Evolutionary conservation across 345 rosid species (phyloP).

Genomic region (Populus tremula): DNA sequence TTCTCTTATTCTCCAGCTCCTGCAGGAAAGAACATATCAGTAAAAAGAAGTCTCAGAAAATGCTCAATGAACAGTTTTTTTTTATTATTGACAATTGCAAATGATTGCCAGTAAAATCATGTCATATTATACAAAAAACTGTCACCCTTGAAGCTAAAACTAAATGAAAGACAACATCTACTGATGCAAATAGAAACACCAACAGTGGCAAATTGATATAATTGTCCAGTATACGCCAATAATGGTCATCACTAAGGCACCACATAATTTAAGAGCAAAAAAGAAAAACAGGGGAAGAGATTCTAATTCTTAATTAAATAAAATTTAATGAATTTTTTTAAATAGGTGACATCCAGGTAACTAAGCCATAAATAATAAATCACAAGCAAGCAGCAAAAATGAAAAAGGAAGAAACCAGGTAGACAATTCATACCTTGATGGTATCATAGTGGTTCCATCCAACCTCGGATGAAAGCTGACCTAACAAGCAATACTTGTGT

Average conservation of each 20-base stretch:
- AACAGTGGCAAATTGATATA: neutral
- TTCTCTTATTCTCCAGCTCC: conserved; percentile 91
- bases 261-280: neutral
- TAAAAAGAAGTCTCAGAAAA: neutral
- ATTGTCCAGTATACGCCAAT: neutral
- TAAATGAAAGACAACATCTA: neutral
- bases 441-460: conserved; percentile 37
- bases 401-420: neutral
- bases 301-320: neutral
- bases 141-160: neutral
- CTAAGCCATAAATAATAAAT: neutral
- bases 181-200: neutral
- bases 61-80: neutral
- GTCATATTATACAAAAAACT: neutral
- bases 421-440: conserved; percentile 22
- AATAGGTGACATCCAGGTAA: neutral
- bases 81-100: neutral
- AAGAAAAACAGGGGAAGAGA: neutral
- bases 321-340: neutral
- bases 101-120: neutral
- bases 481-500: conserved; percentile 35
- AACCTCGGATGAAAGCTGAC: conserved; percentile 33
- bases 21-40: conserved; percentile 17
- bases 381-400: neutral
- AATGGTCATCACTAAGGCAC: neutral